Evolutionary conservation across 495 filamentous ascomycete species (phyloP), one percentile per base, ranked within the genome.

Genomic region (Trichoderma parareesei): DNA sequence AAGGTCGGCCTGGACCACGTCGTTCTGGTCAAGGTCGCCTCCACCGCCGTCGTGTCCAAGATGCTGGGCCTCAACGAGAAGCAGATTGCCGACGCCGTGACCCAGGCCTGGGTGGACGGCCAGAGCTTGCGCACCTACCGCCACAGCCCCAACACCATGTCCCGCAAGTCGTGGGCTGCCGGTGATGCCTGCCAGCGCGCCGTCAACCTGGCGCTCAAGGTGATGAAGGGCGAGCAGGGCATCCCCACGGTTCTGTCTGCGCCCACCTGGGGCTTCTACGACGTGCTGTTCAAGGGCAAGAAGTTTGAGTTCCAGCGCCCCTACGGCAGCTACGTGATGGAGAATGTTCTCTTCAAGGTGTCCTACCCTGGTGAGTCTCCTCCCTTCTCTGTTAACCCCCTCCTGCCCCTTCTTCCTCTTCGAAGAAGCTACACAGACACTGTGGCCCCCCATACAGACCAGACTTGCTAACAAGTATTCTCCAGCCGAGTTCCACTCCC

Each of bases 341-440:
- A 98, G 85, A 98, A 98, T 74, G 90, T 98, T 59, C 89, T 98
- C 60, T 98, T 98, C 85, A 98, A 98, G 84, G 95, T 98, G 48
- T 98, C 94, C 40, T 97, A 96, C 74, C 92, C 92, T 72, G 90
- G 89, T 92, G 77, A 73, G 87, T 77, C 2, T 27, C 27, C 27
- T 27, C 27, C 27, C 27, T 1, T 27, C 27, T 27, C 27, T 27
- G 2, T 27, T 2, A 27, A 2, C 27, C 27, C 27, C 27, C 27
- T 27, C 2, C 27, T 27, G 11, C 60, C 3, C 3, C 40, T 33
- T 33, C n/a, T 18, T 4, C 0, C 37, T 33, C 5, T 14, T 4
- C 20, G 46, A 33, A 27, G 27, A 27, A 27, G 1, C 27, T 27
- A 27, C 2, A 27, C 27, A 27, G 27, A 27, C 27, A 27, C 27